Conservation (phyloP, 306 rosid species). For the Sicyos edulis region DNA sequence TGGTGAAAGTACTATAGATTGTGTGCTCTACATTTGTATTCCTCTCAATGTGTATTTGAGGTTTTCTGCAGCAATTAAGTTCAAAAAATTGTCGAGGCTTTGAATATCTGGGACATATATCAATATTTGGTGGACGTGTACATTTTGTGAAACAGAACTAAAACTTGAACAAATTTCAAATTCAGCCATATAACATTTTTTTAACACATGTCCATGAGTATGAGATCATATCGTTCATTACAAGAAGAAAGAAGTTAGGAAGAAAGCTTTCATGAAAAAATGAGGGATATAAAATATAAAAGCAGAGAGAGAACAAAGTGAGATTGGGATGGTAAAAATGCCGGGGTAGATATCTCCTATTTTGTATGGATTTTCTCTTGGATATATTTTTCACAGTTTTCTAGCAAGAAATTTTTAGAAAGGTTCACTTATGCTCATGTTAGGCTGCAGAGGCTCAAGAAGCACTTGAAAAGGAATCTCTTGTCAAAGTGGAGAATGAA, state of each 20-base stretch:
- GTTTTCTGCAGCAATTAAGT: neutral
- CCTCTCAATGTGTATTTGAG: neutral
- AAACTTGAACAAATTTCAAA: neutral
- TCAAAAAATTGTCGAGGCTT: neutral
- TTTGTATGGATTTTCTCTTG: neutral
- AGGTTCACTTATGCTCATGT: slow-evolving; percentile 39
- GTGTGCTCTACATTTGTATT: neutral
- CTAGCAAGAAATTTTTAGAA: slow-evolving; percentile 14
- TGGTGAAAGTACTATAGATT: slow-evolving; percentile 2
- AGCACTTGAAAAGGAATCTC: slow-evolving; percentile 93
- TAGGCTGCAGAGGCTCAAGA: slow-evolving; percentile 99
- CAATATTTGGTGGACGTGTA: neutral
- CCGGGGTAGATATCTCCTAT: neutral
- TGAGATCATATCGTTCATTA: neutral
- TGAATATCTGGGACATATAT: neutral
- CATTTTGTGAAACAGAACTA: neutral
- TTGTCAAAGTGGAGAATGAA: slow-evolving; percentile 76
- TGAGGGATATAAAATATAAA: neutral
- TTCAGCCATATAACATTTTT: neutral
- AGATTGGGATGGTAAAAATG: neutral
- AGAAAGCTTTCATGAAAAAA: neutral
- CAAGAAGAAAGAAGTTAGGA: neutral
- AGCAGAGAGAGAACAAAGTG: neutral
- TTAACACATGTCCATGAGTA: neutral
- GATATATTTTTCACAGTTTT: neutral